Percentiles rank a stretch among this genome's conserved stretches.
Conservation (phyloP, 2,329 filamentous ascomycete species). For the Trichoderma koningiopsis region DNA sequence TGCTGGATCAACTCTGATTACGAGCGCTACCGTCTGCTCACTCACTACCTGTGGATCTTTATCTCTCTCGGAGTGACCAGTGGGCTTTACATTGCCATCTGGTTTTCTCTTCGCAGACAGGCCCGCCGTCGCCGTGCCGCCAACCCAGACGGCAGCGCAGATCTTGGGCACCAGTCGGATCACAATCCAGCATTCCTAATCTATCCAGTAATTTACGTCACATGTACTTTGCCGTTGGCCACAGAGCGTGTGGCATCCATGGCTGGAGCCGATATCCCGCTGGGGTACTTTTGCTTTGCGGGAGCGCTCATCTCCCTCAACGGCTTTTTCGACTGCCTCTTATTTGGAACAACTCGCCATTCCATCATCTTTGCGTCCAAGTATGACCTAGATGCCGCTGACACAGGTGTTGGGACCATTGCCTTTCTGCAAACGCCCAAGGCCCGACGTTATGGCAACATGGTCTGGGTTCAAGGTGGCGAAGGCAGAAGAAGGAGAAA, state of each 20-base stretch:
- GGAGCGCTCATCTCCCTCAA: slow-evolving; percentile 61
- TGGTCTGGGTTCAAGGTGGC: slow-evolving; percentile 43
- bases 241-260: slow-evolving; percentile 65
- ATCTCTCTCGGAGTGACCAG: slow-evolving; percentile 43
- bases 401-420: slow-evolving; percentile 56
- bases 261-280: slow-evolving; percentile 53
- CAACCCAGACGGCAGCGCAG: slow-evolving; percentile 26
- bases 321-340: slow-evolving; percentile 56
- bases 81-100: slow-evolving; percentile 46
- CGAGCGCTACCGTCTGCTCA: slow-evolving; percentile 56
- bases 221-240: slow-evolving; percentile 69
- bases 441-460: slow-evolving; percentile 45
- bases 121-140: slow-evolving; percentile 23
- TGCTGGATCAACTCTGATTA: slow-evolving; percentile 65
- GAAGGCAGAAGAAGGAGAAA: slow-evolving; percentile 7
- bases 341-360: slow-evolving; percentile 56
- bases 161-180: slow-evolving; percentile 29
- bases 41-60: slow-evolving; percentile 68
- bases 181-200: slow-evolving; percentile 61
- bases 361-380: slow-evolving; percentile 52
- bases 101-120: slow-evolving; percentile 42
- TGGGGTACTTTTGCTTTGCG: slow-evolving; percentile 60
- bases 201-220: slow-evolving; percentile 68
- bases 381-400: slow-evolving; percentile 43
- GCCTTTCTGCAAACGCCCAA: slow-evolving; percentile 49